Conservation (phyloP, 1,284 basidiomycete genomes). For the Tremellales sp. region DNA sequence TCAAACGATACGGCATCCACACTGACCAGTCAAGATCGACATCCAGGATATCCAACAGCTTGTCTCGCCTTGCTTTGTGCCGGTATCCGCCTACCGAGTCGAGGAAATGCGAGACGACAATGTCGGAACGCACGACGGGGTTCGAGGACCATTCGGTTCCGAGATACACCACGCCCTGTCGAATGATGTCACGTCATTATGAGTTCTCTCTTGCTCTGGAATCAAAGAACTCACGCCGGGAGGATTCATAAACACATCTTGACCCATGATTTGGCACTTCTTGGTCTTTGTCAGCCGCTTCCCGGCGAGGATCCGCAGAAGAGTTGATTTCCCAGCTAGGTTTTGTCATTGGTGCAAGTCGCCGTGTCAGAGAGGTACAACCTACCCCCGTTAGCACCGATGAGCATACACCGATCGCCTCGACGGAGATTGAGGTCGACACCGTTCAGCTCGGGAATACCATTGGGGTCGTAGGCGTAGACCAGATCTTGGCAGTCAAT, state of each 20-base stretch:
- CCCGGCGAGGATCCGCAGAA: slow-evolving; percentile 90
- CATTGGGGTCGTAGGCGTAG: slow-evolving; percentile 56
- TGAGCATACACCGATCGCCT: slow-evolving; percentile 74
- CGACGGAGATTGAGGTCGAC: slow-evolving; percentile 63
- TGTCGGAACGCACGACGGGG: slow-evolving; percentile 89
- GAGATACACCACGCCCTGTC: slow-evolving; percentile 74
- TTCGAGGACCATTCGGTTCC: slow-evolving; percentile 96
- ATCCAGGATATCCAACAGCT: slow-evolving; percentile 84
- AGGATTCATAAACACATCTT: slow-evolving; percentile 72
- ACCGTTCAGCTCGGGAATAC: slow-evolving; percentile 56
- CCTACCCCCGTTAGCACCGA: slow-evolving; percentile 88
- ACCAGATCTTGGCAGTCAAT: slow-evolving; percentile 61
- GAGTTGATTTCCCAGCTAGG: slow-evolving; percentile 87
- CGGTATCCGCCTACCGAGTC: slow-evolving; percentile 95
- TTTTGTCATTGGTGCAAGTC: background rate
- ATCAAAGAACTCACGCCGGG: slow-evolving; percentile 43
- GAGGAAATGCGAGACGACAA: slow-evolving; percentile 81
- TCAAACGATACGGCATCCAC: background rate
- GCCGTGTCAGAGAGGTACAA: slow-evolving; percentile 1
- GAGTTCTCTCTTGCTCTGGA: too few relatives aligned
- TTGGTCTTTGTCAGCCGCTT: slow-evolving; percentile 72
- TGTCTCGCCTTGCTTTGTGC: slow-evolving; percentile 82
- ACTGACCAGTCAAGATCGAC: slow-evolving; percentile 76
- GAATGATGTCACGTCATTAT: background rate
- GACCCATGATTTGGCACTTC: slow-evolving; percentile 68